phyloP scores from a whole-genome alignment of 2,329 filamentous ascomycete genomes.

The Cyanodermella asteris region DNA sequence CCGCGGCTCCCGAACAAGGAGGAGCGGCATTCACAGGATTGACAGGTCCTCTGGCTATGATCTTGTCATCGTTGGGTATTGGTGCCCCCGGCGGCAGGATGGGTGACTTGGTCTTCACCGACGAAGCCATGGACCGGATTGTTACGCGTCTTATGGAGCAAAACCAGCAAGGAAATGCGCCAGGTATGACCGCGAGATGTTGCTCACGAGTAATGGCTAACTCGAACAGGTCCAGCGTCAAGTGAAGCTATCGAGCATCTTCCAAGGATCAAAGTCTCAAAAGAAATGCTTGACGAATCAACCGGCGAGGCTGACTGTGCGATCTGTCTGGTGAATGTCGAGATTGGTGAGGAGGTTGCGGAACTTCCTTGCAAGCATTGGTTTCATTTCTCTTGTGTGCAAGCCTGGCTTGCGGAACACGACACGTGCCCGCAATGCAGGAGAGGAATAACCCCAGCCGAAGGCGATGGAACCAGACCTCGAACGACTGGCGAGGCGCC shows the following conservation, averaged over 20 bases:
- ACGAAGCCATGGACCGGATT: constrained; percentile 76
- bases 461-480: constrained; percentile 3
- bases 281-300: constrained; percentile 44
- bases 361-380: constrained; percentile 75
- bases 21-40: too few species aligned
- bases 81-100: too few species aligned
- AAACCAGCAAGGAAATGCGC: constrained; percentile 51
- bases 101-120: constrained; percentile 72
- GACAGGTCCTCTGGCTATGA: too few species aligned
- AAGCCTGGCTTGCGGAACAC: constrained; percentile 69
- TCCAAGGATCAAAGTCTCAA: constrained; percentile 46
- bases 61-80: too few species aligned
- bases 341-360: constrained; percentile 49
- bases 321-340: constrained; percentile 80
- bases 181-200: too few species aligned
- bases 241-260: constrained; percentile 51
- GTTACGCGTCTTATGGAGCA: constrained; percentile 77
- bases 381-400: constrained; percentile 72
- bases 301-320: constrained; percentile 62
- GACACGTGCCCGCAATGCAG: constrained; percentile 59
- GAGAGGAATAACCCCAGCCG: constrained; percentile 8
- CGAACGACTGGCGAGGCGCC: constrained; percentile 6
- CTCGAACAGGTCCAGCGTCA: constrained; percentile 60
- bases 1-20: too few species aligned
- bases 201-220: too few species aligned